phyloP scores from a whole-genome alignment of 805 yeast species.

The Huiozyma naganishii region DNA sequence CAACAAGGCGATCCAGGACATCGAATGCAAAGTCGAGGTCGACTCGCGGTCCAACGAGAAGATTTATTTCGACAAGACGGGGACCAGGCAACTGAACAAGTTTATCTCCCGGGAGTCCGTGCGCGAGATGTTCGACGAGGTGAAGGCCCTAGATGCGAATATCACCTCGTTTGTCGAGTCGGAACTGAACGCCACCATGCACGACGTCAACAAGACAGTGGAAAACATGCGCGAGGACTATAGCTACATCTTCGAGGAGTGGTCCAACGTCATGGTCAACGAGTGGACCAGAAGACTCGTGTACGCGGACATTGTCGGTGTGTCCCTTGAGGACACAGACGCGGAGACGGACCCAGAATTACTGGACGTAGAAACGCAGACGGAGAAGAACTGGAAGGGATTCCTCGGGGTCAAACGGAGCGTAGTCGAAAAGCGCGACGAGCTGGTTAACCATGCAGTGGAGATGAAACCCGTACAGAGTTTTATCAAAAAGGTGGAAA shows the following conservation, averaged over 20 bases:
- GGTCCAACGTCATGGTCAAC: conserved; percentile 54
- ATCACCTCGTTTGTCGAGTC: conserved; percentile 27
- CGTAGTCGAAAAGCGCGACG: conserved; percentile 46
- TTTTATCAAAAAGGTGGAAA: conserved; percentile 28
- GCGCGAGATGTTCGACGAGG: conserved; percentile 33
- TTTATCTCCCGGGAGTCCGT: conserved; percentile 38
- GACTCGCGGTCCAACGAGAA: conserved; percentile 26
- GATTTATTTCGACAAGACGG: conserved; percentile 27
- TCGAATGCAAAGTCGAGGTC: conserved; percentile 28
- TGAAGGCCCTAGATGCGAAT: conserved; percentile 5
- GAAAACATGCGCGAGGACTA: conserved; percentile 34
- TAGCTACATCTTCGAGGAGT: conserved; percentile 62
- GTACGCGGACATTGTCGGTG: conserved; percentile 24
- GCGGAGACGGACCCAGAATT: conserved; percentile 14
- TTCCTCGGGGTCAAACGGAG: conserved; percentile 47
- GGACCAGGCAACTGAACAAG: conserved; percentile 27
- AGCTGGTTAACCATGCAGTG: conserved; percentile 27
- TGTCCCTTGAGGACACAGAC: conserved; percentile 23
- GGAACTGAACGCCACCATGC: conserved; percentile 23
- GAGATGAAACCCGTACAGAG: conserved; percentile 8
- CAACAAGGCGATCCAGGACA: conserved; percentile 28
- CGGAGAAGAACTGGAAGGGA: conserved; percentile 50
- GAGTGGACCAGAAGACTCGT: conserved; percentile 56
- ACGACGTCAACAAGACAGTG: conserved; percentile 28
- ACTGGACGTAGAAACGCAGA: conserved; percentile 25